These are phyloP conservation scores for Gaeumannomyces sp. DNA, from an alignment of 2,329 filamentous ascomycete genomes.

Conservation along the genomic window DNA sequence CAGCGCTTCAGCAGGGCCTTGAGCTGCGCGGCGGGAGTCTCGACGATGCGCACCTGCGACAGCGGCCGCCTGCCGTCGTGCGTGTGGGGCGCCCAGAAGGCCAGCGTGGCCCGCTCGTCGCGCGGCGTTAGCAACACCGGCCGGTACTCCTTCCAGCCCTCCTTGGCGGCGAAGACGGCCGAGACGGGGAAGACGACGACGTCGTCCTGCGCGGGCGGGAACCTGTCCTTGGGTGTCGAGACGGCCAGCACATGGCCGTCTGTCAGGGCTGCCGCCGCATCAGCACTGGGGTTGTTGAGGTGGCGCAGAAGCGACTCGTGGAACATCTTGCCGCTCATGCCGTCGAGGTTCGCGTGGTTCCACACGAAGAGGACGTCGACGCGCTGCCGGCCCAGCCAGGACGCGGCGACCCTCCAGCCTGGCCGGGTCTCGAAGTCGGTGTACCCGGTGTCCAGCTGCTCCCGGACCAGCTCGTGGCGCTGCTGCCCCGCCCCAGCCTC, in stretches of 20 bases:
- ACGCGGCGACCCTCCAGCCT: not conserved
- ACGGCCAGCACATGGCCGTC: conserved; percentile 26
- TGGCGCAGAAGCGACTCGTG: not conserved
- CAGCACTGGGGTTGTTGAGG: not conserved
- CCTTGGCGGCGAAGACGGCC: conserved; percentile 32
- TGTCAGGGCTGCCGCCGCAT: not conserved
- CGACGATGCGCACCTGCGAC: conserved; percentile 26
- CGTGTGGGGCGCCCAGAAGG: conserved; percentile 19
- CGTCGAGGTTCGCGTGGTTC: conserved; percentile 2
- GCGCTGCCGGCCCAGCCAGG: not conserved
- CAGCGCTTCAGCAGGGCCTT: conserved; percentile 31
- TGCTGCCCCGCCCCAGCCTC: not conserved
- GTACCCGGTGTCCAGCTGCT: not conserved
- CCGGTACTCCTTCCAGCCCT: conserved; percentile 33
- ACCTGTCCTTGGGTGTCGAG: conserved; percentile 18
- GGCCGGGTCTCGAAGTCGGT: conserved; percentile 2
- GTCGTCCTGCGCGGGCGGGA: conserved; percentile 35
- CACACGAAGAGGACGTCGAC: conserved; percentile 2
- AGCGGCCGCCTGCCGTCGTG: no score
- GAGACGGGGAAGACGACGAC: conserved; percentile 34
- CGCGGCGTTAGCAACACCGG: conserved; percentile 29
- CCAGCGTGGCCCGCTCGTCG: conserved; percentile 9
- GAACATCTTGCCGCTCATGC: conserved; percentile 7
- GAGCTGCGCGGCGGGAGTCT: conserved; percentile 25
- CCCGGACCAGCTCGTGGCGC: not conserved